A percentile compares a stretch with the other conserved stretches of the same genome.
These are phyloP conservation scores for Auriscalpium vulgare DNA, from an alignment of 768 basidiomycete species.

Conservation along the genomic window DNA sequence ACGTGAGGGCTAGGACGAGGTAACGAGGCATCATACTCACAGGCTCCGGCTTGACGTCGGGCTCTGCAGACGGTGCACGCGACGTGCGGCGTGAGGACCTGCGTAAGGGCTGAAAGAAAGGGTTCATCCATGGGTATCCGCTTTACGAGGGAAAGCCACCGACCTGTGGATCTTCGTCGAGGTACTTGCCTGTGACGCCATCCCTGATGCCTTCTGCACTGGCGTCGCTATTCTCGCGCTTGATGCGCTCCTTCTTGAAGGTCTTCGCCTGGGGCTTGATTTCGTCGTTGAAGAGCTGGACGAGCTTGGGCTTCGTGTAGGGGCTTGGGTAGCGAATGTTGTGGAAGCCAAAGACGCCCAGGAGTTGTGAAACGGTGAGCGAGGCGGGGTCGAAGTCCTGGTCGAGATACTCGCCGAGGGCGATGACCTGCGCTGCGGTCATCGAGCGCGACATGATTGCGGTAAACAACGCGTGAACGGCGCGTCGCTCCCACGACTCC, in stretches of 20 bases:
- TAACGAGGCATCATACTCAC: constrained; percentile 30
- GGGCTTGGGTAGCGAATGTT: constrained; percentile 66
- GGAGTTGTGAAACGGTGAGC: constrained; percentile 75
- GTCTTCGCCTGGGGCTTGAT: constrained; percentile 51
- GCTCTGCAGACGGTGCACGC: constrained; percentile 38
- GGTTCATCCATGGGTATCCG: constrained; percentile 16
- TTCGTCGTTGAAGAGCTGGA: constrained; percentile 72
- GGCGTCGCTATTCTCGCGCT: constrained; percentile 60
- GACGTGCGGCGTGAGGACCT: constrained; percentile 63
- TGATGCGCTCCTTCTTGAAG: constrained; percentile 55
- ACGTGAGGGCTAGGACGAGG: constrained; percentile 9
- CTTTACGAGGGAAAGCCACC: constrained; percentile 7
- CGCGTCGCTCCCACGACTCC: neutral
- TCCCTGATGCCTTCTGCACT: constrained; percentile 81
- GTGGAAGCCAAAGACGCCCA: constrained; percentile 72
- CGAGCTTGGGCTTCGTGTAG: constrained; percentile 70
- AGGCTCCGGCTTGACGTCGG: constrained; percentile 40
- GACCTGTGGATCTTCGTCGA: constrained; percentile 44
- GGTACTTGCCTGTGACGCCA: constrained; percentile 69
- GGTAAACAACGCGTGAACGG: constrained; percentile 6
- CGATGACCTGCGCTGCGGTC: constrained; percentile 72
- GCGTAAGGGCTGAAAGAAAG: constrained; percentile 25
- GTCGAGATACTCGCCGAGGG: constrained; percentile 69
- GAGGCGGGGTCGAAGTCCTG: constrained; percentile 66
- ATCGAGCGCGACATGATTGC: constrained; percentile 57